Base-by-base conservation (phyloP, 441 rosid genomes). In the Populus hybrid region DNA sequence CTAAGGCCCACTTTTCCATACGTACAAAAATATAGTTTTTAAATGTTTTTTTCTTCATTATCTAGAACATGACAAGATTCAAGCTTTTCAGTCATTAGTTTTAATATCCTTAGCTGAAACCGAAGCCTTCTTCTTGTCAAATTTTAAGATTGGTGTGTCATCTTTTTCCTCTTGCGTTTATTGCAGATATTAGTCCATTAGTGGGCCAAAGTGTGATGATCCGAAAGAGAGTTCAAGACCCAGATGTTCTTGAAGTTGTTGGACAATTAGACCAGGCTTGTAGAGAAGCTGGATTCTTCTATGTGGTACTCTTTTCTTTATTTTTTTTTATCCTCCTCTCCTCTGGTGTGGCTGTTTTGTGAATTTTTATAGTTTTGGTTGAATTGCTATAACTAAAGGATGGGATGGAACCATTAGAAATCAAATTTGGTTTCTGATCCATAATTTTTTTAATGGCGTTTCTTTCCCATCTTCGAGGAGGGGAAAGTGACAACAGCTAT, bases 211-310 rank as follows among this genome's bases (percentile, higher is more conserved):
- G 78, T 87, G 86, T 50, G 91, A 87, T 79, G 92, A 91, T 80
- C 86, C 95, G 19, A 71, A n/a, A 86, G 71, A 86, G 91, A 90
- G 83, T 82, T 10, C 84, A 83, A 34, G 97, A 94, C 79, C 81
- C 87, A 4, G 86, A 81, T 26, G 95, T 91, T 1, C 71, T 74
- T 19, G 81, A 84, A 30, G 97, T 93, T 81, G 91, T 91, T 69
- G 74, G 74, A 70, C 81, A 87, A 80, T 81, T 94, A 72, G 91
- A 90, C 79, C 85, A 69, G 74, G 98, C 94, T 82, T 94, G 98
- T 79, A 81, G 90, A 35, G 91, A 90, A 61, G 91, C 98, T 23
- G 98, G 98, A 5, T 94, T 94, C 87, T 94, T 94, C 88, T 92
- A 94, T 78, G 97, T 90, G 92, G 98, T 94, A 85, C 11, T 53